Evolutionary conservation across 169 alveolate species (phyloP), one percentile per base, ranked within the genome.

Genomic region (Eimeria tenella): DNA sequence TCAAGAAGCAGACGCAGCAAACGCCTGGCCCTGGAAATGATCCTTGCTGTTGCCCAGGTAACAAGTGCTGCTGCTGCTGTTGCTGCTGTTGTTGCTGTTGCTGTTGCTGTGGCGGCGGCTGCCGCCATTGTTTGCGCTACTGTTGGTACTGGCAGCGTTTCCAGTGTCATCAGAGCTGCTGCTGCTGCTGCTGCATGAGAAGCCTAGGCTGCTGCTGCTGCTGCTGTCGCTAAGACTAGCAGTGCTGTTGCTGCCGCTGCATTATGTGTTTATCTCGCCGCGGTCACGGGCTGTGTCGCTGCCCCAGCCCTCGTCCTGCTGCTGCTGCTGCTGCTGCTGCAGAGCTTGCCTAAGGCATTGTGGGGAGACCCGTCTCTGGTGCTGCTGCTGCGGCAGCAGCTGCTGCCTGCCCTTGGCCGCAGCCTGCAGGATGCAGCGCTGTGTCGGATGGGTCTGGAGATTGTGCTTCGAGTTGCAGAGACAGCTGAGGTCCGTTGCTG

Each of bases 1-100:
- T 17, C 77, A 10, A 7, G 49, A 17, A n/a, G 42, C 11, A 68
- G 77, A n/a, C 11, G 31, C 11, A 68, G 77, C 77, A 68, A n/a
- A 23, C n/a, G 77, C 9, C 77, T 68, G 11, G 77, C 77, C 49
- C 31, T 68, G 49, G 77, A 68, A 68, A 68, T 68, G 77, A 11
- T 68, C 55, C 31, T 17, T 11, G 77, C 77, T 68, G 31, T 68
- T n/a, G 77, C 31, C 13, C 77, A 68, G 77, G 77, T n/a, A 68
- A 17, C 19, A 58, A 3, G 68, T 17, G n/a, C 49, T 68, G n/a
- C 77, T 11, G 15, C 53, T 23, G 15, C 84, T 74, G 62, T n/a
- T 74, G 11, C 58, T 74, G 84, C 60, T 74, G 58, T 58, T 74
- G 84, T n/a, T 74, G 84, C 53, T 74, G 84, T 58, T 49, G 58